Base-by-base conservation (phyloP, 139 green algal species). In the Chlamydomonas asymmetrica region DNA sequence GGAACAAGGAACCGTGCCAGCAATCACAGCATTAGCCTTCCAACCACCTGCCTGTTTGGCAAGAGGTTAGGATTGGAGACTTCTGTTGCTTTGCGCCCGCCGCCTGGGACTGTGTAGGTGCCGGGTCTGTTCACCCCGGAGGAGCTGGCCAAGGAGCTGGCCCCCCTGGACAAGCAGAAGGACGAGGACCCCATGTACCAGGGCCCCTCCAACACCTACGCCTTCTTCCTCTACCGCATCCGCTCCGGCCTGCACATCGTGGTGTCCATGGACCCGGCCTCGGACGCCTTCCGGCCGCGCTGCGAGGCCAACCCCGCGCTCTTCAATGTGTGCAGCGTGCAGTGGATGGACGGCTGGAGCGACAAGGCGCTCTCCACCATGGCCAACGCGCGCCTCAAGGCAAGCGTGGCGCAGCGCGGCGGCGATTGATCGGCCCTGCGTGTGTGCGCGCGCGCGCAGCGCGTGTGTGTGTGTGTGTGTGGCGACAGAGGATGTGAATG, bases 41-140 rank as follows among this genome's bases (percentile, higher is more conserved):
- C n/a, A n/a, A n/a, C n/a, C n/a, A n/a, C n/a, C n/a, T n/a, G n/a
- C n/a, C n/a, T n/a, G n/a, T n/a, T n/a, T n/a, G n/a, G n/a, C n/a
- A n/a, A n/a, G n/a, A n/a, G n/a, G n/a, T n/a, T n/a, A n/a, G n/a
- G n/a, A n/a, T n/a, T n/a, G n/a, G n/a, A n/a, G n/a, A n/a, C n/a
- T n/a, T n/a, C n/a, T n/a, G n/a, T n/a, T n/a, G 10, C 31, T 59
- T 67, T 74, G 10, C 49, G 6, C 32, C 27, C n/a, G 10, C 10
- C 59, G 41, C 16, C 29, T 8, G 66, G 31, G 13, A n/a, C 54
- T 57, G 70, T 71, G 27, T 88, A 96, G 82, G 80, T 96, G 32
- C 88, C 88, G 39, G 92, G 92, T 5, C 85, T 96, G 38, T 94
- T 93, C 75, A 82, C 78, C 2, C 71, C 81, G n/a, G 91, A 95